phyloP scores from a whole-genome alignment of 768 basidiomycete genomes.

The Boletus reticulatus region DNA sequence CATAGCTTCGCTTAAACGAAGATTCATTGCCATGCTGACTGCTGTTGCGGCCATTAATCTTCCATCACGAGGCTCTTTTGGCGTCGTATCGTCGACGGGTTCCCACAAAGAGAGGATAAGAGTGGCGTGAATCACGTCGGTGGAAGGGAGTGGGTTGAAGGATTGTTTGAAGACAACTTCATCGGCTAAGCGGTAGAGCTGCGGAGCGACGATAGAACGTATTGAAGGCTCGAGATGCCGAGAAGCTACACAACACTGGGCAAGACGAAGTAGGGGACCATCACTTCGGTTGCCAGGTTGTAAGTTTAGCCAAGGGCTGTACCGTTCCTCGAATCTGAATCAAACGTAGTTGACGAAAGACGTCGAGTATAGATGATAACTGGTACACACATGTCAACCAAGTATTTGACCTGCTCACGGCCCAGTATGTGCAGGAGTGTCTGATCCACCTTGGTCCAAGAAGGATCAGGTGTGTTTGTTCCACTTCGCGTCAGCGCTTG shows the following conservation, averaged over 20 bases:
- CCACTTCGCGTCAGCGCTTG: constrained; percentile 37
- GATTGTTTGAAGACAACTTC: constrained; percentile 38
- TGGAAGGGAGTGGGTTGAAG: constrained; percentile 41
- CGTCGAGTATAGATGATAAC: not conserved
- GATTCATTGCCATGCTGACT: constrained; percentile 46
- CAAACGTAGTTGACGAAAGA: not conserved
- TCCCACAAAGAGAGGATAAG: constrained; percentile 45
- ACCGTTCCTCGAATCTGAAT: constrained; percentile 41
- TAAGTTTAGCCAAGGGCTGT: constrained; percentile 44
- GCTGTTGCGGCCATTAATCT: constrained; percentile 41
- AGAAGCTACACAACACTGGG: constrained; percentile 46
- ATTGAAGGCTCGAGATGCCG: constrained; percentile 39
- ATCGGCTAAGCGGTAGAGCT: constrained; percentile 41
- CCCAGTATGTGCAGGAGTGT: constrained; percentile 34
- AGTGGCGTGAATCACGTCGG: constrained; percentile 41
- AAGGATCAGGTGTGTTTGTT: constrained; percentile 20
- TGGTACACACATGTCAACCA: constrained; percentile 38
- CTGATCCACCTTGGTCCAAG: constrained; percentile 23
- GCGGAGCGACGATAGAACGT: constrained; percentile 36
- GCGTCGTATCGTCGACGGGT: constrained; percentile 35
- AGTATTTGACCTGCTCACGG: constrained; percentile 33
- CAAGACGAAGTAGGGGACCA: constrained; percentile 39
- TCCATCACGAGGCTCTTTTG: constrained; percentile 36
- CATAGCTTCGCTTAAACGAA: constrained; percentile 39
- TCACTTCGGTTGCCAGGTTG: constrained; percentile 32